Evolutionary conservation across 192 early-diverging fungal genomes (phyloP).

Genomic region (Linnemannia zychae): DNA sequence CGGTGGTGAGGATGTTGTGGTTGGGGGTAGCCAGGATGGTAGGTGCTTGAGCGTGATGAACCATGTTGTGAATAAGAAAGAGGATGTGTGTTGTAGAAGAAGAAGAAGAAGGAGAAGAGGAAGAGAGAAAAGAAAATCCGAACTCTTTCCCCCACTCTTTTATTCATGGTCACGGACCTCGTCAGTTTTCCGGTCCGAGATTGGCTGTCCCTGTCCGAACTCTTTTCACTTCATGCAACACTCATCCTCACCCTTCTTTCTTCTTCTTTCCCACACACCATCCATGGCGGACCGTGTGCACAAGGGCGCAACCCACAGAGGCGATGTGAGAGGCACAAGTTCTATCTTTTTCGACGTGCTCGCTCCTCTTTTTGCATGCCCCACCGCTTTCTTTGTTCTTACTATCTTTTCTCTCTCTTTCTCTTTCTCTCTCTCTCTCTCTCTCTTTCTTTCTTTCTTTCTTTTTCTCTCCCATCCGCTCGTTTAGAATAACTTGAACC

Average conservation of each 20-base stretch:
- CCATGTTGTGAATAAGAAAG: constrained; percentile 21
- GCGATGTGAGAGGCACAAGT: no score
- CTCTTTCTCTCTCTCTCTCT: neutral
- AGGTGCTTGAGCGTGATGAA: constrained; percentile 18
- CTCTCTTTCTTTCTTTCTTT: no score
- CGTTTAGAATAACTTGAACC: neutral
- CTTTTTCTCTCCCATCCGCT: neutral
- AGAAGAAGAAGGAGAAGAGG: neutral
- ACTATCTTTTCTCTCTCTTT: neutral
- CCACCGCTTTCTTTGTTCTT: neutral
- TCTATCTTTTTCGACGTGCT: no score
- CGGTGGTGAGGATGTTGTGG: constrained; percentile 49
- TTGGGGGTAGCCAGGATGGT: constrained; percentile 47
- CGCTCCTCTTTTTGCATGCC: neutral
- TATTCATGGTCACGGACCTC: neutral
- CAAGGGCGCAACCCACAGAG: no score
- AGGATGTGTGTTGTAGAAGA: neutral
- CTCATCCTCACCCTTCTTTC: no score
- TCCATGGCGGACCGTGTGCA: no score
- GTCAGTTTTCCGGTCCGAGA: neutral
- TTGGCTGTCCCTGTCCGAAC: neutral
- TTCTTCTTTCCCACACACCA: no score
- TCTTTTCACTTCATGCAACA: no score
- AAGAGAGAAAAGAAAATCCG: neutral
- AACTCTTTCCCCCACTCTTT: neutral